Conservation (phyloP, 2,329 filamentous ascomycete genomes). For the Grosmannia serpens region DNA sequence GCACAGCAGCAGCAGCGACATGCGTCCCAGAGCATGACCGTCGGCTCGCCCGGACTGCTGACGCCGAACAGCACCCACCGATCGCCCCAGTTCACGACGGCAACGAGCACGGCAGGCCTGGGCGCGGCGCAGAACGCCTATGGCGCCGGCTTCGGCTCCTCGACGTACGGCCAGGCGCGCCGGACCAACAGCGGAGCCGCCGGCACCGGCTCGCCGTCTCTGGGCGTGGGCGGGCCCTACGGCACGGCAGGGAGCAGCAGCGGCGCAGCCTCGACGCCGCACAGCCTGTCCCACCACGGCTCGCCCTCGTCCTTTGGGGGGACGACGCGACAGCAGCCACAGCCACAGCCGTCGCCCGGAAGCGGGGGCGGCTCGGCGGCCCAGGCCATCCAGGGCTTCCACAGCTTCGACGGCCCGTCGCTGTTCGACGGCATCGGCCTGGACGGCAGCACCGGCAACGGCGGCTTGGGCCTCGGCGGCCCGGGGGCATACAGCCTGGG, state of each 20-base stretch:
- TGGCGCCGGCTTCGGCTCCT: conserved; percentile 6
- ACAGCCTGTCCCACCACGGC: conserved; percentile 7
- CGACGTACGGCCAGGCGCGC: conserved; percentile 8
- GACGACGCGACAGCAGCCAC: background rate
- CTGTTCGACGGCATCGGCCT: conserved; percentile 19
- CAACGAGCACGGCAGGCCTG: background rate
- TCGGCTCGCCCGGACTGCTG: conserved; percentile 9
- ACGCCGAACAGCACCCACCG: conserved; percentile 4
- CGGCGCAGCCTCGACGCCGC: background rate
- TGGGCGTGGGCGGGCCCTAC: conserved; percentile 9
- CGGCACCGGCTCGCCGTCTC: conserved; percentile 6
- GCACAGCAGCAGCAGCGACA: conserved; percentile 12
- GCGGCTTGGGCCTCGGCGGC: conserved; percentile 14
- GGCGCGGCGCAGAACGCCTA: conserved; percentile 1
- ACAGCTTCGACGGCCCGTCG: conserved; percentile 12
- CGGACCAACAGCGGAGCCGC: conserved; percentile 4
- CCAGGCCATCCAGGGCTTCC: conserved; percentile 13
- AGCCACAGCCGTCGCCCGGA: conserved; percentile 11
- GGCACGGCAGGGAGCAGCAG: background rate
- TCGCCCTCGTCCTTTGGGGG: conserved; percentile 10
- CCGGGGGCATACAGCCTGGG: conserved; percentile 15
- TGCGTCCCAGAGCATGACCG: conserved; percentile 11
- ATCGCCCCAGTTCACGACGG: conserved; percentile 9
- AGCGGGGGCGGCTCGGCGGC: conserved; percentile 2
- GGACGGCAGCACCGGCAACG: conserved; percentile 16